phyloP scores from a whole-genome alignment of 176 grass and related monocot species.

The Dendrocalamus sinicus region DNA sequence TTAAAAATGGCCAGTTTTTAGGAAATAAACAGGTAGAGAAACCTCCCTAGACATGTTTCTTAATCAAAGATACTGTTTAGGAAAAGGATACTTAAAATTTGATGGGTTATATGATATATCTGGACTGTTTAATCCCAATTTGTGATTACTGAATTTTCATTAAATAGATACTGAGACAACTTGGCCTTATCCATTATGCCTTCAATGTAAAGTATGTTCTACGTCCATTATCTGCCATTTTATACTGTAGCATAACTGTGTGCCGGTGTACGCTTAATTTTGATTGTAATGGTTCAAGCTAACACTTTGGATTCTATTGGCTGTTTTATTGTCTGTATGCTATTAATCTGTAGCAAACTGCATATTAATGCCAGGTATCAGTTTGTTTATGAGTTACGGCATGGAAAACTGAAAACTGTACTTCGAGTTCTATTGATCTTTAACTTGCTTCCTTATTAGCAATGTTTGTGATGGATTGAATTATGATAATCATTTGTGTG shows the following conservation, averaged over 20 bases:
- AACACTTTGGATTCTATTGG: background rate
- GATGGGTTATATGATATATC: background rate
- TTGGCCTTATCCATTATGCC: background rate
- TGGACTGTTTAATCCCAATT: background rate
- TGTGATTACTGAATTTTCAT: background rate
- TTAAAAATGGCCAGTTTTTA: background rate
- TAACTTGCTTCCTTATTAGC: background rate
- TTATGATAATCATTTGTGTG: background rate
- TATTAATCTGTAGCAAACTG: background rate
- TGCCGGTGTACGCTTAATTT: background rate
- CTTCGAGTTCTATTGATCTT: background rate
- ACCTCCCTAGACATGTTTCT: background rate
- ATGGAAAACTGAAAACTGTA: background rate
- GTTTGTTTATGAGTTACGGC: constrained; percentile 22
- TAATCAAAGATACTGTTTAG: background rate
- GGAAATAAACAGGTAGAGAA: background rate
- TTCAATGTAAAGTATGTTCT: constrained; percentile 17
- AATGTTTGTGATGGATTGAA: constrained; percentile 10
- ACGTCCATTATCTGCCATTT: background rate
- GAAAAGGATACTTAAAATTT: constrained; percentile 22
- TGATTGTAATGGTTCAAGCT: background rate
- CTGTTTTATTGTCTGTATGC: background rate
- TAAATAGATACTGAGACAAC: background rate
- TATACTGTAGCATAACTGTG: background rate
- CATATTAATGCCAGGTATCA: background rate